phyloP scores from a whole-genome alignment of 108 stramenopile species.

The Cyclotella choctawhatcheeana region DNA sequence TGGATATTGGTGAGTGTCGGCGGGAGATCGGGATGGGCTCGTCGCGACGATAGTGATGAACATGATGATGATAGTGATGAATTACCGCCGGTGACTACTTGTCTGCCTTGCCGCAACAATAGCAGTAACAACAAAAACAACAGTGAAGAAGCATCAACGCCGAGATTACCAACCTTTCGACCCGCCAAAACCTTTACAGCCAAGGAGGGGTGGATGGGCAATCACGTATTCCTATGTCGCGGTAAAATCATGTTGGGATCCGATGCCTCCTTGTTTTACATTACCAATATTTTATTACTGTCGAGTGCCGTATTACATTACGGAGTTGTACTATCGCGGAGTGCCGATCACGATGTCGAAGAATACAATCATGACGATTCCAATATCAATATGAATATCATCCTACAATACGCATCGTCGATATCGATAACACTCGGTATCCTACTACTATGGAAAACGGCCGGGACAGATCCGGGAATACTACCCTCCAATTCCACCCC shows the following conservation, averaged over 20 bases:
- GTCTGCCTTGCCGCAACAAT: conserved; percentile 5
- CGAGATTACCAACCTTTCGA: conserved; percentile 49
- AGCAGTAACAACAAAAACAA: neutral
- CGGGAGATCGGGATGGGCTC: conserved; percentile 86
- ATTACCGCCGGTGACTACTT: neutral
- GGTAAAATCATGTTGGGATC: conserved; percentile 87
- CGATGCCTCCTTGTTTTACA: conserved; percentile 78
- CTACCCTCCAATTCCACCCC: conserved; percentile 75
- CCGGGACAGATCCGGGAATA: conserved; percentile 87
- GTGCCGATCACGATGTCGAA: too few relatives aligned
- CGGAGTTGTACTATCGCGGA: too few relatives aligned
- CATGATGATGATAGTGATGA: neutral
- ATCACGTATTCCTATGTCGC: conserved; percentile 84
- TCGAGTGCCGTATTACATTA: conserved; percentile 57
- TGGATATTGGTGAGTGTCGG: conserved; percentile 88
- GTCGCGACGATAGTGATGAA: conserved; percentile 13
- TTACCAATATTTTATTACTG: conserved; percentile 74
- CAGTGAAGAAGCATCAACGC: too few relatives aligned
- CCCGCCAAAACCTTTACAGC: conserved; percentile 64
- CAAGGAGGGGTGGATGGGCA: conserved; percentile 87
- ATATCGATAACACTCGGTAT: conserved; percentile 44
- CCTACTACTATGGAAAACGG: conserved; percentile 72
- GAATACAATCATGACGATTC: too few relatives aligned
- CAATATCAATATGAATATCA: too few relatives aligned
- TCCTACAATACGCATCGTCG: conserved; percentile 47